Evolutionary conservation across 805 yeast species (phyloP), one percentile per base, ranked within the genome.

Genomic region (Ogataea paraovalis): DNA sequence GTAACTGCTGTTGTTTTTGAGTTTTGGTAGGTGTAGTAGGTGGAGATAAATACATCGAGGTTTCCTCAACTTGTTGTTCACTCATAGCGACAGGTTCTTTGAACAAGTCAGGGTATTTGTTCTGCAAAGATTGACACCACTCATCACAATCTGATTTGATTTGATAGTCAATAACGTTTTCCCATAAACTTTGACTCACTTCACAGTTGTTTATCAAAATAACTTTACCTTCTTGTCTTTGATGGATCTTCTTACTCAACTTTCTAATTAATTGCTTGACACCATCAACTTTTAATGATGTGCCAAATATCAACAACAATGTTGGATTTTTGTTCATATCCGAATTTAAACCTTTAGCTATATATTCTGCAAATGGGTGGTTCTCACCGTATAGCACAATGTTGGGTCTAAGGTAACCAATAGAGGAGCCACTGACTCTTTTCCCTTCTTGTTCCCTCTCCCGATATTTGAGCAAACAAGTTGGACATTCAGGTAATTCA

Each of bases 371-470:
- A 52, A 81, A 80, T 1, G 97, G 97, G 65, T 92, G 98, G 58
- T 90, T 83, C 61, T 92, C 98, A 2, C 97, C 97, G 64, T 92
- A 92, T 20, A 92, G 72, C 1, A 92, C 96, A 48, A 92, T 90
- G 58, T 85, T 85, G 4, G 99, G 99, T 47, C 97, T 74, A 39
- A 94, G 68, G 22, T 80, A 66, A 0, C 99, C 99, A 4, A 84
- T 78, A 39, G 72, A 71, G 0, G 87, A 84, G 1, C 87, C 85
- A 1, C 86, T 80, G 8, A 78, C 62, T 47, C 99, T 68, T 64
- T 90, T 90, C 3, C 98, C 98, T 16, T 72, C 66, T 47, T 70
- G 72, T 13, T 76, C 68, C 41, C 96, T 71, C 42, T 76, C 77
- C 46, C 75, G 70, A 51, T 77, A 82, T 33, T 72, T 71, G 10